These are phyloP conservation scores for Davidsoniella virescens DNA, from an alignment of 2,329 filamentous ascomycete genomes.

Conservation along the genomic window DNA sequence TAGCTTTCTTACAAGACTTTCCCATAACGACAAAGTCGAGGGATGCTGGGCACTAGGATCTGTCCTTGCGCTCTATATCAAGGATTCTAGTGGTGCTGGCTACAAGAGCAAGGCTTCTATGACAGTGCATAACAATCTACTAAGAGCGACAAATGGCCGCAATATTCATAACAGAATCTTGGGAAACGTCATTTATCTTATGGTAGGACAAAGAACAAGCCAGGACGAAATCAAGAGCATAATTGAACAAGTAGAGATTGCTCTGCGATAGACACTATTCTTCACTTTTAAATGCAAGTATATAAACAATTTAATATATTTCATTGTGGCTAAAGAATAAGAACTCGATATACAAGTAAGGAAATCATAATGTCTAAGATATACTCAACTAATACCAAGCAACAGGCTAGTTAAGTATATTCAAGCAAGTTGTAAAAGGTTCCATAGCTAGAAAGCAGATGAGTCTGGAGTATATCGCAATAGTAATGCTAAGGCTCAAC, in stretches of 20 bases:
- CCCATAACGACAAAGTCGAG: slow-evolving; percentile 26
- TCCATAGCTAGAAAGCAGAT: too few relatives aligned
- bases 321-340: too few relatives aligned
- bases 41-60: slow-evolving; percentile 60
- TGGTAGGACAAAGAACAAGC: slow-evolving; percentile 33
- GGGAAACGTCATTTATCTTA: slow-evolving; percentile 42
- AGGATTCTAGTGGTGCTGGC: slow-evolving; percentile 25
- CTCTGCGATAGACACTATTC: not conserved
- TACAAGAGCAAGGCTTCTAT: slow-evolving; percentile 32
- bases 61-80: slow-evolving; percentile 49
- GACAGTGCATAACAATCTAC: slow-evolving; percentile 25
- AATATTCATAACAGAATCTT: slow-evolving; percentile 38
- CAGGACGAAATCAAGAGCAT: slow-evolving; percentile 14
- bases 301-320: too few relatives aligned
- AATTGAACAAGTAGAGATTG: not conserved
- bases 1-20: slow-evolving; percentile 30
- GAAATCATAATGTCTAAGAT: too few relatives aligned
- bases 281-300: too few relatives aligned
- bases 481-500: too few relatives aligned
- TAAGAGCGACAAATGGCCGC: slow-evolving; percentile 19
- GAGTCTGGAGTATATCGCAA: too few relatives aligned
- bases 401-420: too few relatives aligned
- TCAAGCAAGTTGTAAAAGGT: too few relatives aligned
- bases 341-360: too few relatives aligned
- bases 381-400: too few relatives aligned